Base-by-base conservation (phyloP, 306 rosid genomes). In the Canavalia gladiata region DNA sequence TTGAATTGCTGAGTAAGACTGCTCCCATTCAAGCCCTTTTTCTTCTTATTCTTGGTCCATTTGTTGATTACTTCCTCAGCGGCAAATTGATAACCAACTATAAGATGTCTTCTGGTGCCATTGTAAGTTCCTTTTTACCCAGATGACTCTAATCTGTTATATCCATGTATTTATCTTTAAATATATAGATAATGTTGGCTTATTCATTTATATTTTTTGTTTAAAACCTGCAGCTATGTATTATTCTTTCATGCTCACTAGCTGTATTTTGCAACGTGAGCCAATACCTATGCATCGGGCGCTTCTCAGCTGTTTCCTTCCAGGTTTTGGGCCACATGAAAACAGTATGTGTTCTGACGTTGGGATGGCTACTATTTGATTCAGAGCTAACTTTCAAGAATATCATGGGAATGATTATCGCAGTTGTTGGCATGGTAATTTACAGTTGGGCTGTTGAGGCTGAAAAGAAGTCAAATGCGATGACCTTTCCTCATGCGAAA, bases 301-400 rank as follows among this genome's bases (percentile, higher is more conserved):
- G 97, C 77, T 92, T 94, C 80, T 92, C 98, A 39, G 96, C 98
- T 5, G 91, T 88, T 45, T 92, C 98, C 43, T 94, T 94, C 90
- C 98, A 94, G 89, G 97, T 94, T 74, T 82, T 94, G 77, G 98
- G 98, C 62, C 98, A 94, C 93, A 94, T 94, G 96, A 94, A 94
- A 88, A 90, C 98, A 5, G 91, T 94, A 7, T 90, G 94, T 71
- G 98, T 94, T 55, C 93, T 92, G 84, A 92, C 96, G 1, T 73
- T 94, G 84, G 98, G 98, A 39, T 94, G 96, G 97, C 88, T 94
- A 79, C 91, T 94, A 43, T 92, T 94, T 55, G 98, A 92, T 86
- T 92, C 97, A 7, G 96, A 82, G 86, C 88, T 94, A 72, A 90
- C 93, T 58, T 75, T 90, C 83, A 90, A 94, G 84, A 92, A 92